Evolutionary conservation across 768 basidiomycete species (phyloP).

Genomic region (Suillus brevipes): DNA sequence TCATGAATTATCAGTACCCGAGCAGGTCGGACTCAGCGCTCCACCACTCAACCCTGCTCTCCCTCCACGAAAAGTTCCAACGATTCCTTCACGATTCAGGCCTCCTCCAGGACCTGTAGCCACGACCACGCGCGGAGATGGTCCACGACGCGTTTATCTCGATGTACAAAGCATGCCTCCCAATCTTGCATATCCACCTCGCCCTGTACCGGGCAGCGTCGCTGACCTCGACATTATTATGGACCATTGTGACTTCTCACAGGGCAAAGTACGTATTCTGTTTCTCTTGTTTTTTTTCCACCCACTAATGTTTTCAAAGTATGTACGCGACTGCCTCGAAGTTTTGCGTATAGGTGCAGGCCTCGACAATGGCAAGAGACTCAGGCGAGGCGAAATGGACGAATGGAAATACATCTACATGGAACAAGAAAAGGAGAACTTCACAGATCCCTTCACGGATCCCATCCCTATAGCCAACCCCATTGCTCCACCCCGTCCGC

Average conservation of each 20-base stretch:
- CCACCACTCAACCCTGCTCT: constrained; percentile 73
- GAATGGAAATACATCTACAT: constrained; percentile 89
- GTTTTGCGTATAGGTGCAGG: constrained; percentile 89
- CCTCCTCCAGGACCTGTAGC: constrained; percentile 47
- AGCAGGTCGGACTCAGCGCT: constrained; percentile 56
- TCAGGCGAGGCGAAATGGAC: constrained; percentile 74
- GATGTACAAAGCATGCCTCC: constrained; percentile 63
- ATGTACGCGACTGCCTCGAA: constrained; percentile 97
- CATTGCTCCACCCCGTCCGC: constrained; percentile 23
- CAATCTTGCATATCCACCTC: constrained; percentile 78
- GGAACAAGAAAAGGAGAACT: constrained; percentile 53
- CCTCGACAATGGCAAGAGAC: constrained; percentile 75
- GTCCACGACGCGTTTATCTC: constrained; percentile 76
- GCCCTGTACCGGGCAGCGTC: constrained; percentile 81
- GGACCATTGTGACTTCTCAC: constrained; percentile 90
- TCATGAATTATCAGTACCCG: constrained; percentile 54
- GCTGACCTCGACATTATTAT: constrained; percentile 88
- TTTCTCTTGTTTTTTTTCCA: background rate
- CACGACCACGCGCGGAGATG: constrained; percentile 66
- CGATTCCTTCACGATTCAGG: constrained; percentile 50
- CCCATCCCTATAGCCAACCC: constrained; percentile 28
- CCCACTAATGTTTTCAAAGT: constrained; percentile 44
- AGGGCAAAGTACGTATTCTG: constrained; percentile 56
- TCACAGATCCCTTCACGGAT: constrained; percentile 35
- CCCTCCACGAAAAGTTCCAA: constrained; percentile 50